Evolutionary conservation across 1,139 yeast genomes (phyloP).

Genomic region (Suhomyces yuchorum): DNA sequence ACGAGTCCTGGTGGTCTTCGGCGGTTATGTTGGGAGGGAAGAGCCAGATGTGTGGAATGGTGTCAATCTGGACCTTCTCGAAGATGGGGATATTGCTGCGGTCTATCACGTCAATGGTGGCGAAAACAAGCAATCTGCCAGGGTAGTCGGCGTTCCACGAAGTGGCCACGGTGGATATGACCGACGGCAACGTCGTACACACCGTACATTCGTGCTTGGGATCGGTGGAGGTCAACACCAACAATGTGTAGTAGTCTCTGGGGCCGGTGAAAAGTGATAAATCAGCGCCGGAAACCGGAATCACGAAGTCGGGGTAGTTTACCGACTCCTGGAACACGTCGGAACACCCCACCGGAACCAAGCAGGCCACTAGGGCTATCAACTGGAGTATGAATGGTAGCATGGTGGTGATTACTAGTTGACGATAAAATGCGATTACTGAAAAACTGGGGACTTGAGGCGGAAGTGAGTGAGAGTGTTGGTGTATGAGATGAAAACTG

Average conservation of each 20-base stretch:
- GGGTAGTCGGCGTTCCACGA: constrained; percentile 49
- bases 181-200: constrained; percentile 44
- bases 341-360: neutral
- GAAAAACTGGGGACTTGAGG: neutral
- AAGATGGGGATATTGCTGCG: constrained; percentile 39
- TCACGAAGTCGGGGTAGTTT: constrained; percentile 23
- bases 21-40: constrained; percentile 49
- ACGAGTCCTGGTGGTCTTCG: constrained; percentile 9
- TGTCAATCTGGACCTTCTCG: constrained; percentile 39
- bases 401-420: neutral
- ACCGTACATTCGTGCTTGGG: constrained; percentile 40
- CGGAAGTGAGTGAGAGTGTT: neutral
- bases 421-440: neutral
- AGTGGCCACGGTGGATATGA: constrained; percentile 41
- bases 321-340: constrained; percentile 1
- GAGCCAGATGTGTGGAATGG: constrained; percentile 67
- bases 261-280: constrained; percentile 36
- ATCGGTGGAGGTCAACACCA: constrained; percentile 47
- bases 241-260: constrained; percentile 43
- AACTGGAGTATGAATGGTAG: neutral
- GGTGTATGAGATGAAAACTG: neutral
- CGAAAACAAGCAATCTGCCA: constrained; percentile 45
- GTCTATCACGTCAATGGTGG: constrained; percentile 52
- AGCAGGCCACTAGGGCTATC: neutral
- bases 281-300: constrained; percentile 34